phyloP scores from a whole-genome alignment of 306 rosid species.

The Vigna angularis region DNA sequence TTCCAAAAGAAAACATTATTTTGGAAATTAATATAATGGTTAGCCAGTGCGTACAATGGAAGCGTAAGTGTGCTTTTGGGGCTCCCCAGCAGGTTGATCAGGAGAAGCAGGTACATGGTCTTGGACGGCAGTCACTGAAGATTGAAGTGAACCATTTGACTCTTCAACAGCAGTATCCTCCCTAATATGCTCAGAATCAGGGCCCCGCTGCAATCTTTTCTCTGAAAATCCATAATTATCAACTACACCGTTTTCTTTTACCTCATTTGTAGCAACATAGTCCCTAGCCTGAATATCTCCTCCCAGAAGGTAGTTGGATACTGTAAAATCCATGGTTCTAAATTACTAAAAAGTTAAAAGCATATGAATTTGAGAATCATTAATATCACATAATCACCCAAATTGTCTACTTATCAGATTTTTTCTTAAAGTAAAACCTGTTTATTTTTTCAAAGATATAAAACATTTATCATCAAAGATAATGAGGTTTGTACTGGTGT shows the following conservation, averaged over 20 bases:
- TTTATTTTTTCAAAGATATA: neutral
- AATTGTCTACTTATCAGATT: constrained; percentile 13
- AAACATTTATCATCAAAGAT: constrained; percentile 3
- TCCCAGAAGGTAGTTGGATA: constrained; percentile 68
- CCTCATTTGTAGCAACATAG: constrained; percentile 62
- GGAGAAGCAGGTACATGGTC: constrained; percentile 68
- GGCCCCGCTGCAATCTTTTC: constrained; percentile 67
- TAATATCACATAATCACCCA: constrained; percentile 1
- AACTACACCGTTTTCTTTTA: constrained; percentile 73
- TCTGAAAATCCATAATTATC: constrained; percentile 73
- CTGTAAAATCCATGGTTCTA: constrained; percentile 59
- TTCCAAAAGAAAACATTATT: constrained; percentile 25
- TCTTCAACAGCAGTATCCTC: constrained; percentile 67
- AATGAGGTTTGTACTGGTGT: no score
- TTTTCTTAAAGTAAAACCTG: constrained; percentile 5
- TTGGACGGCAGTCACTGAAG: constrained; percentile 56
- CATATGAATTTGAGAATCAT: constrained; percentile 2
- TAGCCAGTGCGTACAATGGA: constrained; percentile 74
- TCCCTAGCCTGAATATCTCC: constrained; percentile 83
- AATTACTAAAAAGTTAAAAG: constrained; percentile 29
- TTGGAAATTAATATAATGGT: constrained; percentile 17
- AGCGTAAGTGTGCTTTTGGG: constrained; percentile 95
- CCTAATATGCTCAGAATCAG: constrained; percentile 62
- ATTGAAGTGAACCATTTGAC: constrained; percentile 71
- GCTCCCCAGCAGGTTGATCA: constrained; percentile 87